These are phyloP conservation scores for Epichloe bromicola DNA, from an alignment of 2,329 filamentous ascomycete genomes.

Conservation along the genomic window DNA sequence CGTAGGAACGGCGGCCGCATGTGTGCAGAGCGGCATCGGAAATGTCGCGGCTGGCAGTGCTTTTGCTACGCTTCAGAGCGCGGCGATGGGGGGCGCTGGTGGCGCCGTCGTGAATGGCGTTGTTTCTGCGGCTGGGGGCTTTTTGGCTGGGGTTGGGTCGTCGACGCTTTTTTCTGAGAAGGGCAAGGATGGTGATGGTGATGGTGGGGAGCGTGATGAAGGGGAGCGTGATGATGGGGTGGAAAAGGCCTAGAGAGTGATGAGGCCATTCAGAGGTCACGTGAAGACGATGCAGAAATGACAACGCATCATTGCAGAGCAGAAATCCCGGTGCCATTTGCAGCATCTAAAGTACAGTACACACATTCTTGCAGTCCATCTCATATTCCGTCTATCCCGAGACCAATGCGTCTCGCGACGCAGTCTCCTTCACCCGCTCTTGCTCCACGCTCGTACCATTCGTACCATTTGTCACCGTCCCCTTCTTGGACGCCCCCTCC, in stretches of 20 bases:
- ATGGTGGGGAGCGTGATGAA: no score
- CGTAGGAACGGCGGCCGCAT: not conserved
- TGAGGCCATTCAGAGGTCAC: no score
- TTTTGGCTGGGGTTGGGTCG: not conserved
- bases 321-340: no score
- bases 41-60: conserved; percentile 12
- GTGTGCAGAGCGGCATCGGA: conserved; percentile 15
- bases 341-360: no score
- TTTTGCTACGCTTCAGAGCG: conserved; percentile 21
- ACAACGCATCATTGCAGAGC: no score
- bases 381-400: not conserved
- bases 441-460: not conserved
- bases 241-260: no score
- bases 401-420: not conserved
- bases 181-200: not conserved
- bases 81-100: conserved; percentile 16
- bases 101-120: conserved; percentile 10
- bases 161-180: not conserved
- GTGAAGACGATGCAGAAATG: no score
- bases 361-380: not conserved
- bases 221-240: not conserved
- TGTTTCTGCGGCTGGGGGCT: conserved; percentile 7
- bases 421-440: not conserved
- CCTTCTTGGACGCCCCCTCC: conserved; percentile 17
- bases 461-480: not conserved